Evolutionary conservation across 441 rosid genomes (phyloP).

Genomic region (Erysimum cheiri): DNA sequence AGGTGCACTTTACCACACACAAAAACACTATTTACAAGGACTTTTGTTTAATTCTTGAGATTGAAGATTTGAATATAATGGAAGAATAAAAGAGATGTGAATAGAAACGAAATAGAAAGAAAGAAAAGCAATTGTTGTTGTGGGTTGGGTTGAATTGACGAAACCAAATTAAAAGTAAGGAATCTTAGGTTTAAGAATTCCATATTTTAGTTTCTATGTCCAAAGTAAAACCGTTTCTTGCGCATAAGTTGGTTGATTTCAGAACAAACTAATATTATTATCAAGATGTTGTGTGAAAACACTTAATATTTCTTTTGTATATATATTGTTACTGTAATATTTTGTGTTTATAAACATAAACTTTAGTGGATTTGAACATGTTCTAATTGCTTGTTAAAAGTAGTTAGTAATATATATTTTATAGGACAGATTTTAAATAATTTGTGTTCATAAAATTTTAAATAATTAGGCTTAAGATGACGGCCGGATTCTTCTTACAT

Average conservation of each 20-base stretch:
- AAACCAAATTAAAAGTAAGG: constrained; percentile 1
- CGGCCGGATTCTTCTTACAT: constrained; percentile 33
- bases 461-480: constrained; percentile 16
- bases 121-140: background rate
- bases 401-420: background rate
- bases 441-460: background rate
- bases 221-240: background rate
- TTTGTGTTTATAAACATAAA: background rate
- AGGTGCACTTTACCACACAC: no score
- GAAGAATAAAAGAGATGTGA: background rate
- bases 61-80: background rate
- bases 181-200: background rate
- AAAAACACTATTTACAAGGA: background rate
- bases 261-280: background rate
- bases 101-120: background rate
- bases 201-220: background rate
- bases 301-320: background rate
- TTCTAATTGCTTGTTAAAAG: background rate
- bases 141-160: constrained; percentile 18
- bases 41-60: background rate
- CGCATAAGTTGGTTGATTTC: background rate
- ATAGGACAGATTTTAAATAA: background rate
- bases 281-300: background rate
- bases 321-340: background rate
- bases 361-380: background rate